These are phyloP conservation scores for Adiantum capillusveneris DNA, from an alignment of 75 land plant species.

Conservation along the genomic window DNA sequence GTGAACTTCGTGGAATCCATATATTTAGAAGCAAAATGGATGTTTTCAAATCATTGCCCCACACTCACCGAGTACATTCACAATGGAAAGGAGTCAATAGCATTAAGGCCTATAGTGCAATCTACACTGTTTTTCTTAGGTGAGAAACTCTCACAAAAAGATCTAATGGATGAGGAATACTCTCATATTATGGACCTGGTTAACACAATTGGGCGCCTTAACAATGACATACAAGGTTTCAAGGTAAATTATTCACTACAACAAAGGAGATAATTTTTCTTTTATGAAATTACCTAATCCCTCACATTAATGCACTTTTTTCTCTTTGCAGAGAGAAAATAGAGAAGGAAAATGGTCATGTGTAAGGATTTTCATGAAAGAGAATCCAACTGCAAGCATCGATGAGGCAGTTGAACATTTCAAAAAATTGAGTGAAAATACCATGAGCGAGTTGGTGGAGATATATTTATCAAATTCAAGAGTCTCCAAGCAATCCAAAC, in stretches of 20 bases:
- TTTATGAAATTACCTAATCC: no score
- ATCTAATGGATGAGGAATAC: conserved; percentile 30
- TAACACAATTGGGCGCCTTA: conserved; percentile 63
- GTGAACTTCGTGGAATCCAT: conserved; percentile 38
- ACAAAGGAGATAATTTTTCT: no score
- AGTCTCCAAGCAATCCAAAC: conserved; percentile 60
- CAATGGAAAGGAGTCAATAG: conserved; percentile 57
- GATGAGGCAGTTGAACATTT: conserved; percentile 32
- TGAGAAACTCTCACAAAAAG: conserved; percentile 47
- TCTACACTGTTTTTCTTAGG: conserved; percentile 62
- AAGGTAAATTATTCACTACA: no score
- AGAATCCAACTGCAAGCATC: conserved; percentile 14
- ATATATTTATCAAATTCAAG: conserved; percentile 38
- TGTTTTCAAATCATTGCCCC: conserved; percentile 31
- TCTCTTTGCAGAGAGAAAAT: conserved; percentile 56
- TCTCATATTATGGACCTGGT: conserved; percentile 41
- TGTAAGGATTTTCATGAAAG: conserved; percentile 30
- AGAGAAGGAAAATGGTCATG: conserved; percentile 58
- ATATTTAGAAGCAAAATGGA: conserved; percentile 66
- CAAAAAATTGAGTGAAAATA: conserved; percentile 14
- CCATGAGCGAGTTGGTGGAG: conserved; percentile 40
- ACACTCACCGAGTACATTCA: conserved; percentile 60
- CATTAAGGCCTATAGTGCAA: conserved; percentile 70
- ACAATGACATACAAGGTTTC: conserved; percentile 64
- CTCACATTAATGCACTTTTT: no score